Evolutionary conservation across 2,329 filamentous ascomycete genomes (phyloP), one percentile per base, ranked within the genome.

Genomic region (Ascochyta viciae-villosae): DNA sequence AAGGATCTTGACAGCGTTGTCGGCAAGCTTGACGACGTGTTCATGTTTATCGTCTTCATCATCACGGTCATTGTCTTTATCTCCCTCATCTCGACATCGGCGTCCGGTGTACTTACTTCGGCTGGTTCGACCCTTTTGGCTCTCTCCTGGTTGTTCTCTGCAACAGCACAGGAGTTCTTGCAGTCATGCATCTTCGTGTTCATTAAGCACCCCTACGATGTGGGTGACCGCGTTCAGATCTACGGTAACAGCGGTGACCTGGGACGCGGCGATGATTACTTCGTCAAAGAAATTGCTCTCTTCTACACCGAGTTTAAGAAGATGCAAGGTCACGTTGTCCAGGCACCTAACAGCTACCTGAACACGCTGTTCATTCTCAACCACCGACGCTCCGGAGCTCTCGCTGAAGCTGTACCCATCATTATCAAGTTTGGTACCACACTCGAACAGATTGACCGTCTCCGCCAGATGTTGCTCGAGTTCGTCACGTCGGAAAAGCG

Each of bases 281-380:
- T 96, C 63, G 93, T 98, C 50, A 96, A 96, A 50, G 91, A 96
- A 71, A 96, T 98, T 51, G 90, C 92, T 1, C 83, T 98, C 1
- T 83, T 97, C 15, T 98, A 95, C 74, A 98, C 94, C 13, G 94
- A 97, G 71, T 97, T 97, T 81, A 97, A 97, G 83, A 97, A 97
- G 81, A 94, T 97, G 90, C 89, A 97, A 76, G 94, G 94, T 2
- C 93, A 97, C 67, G 89, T 97, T 23, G 94, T 98, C 0, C 94
- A 97, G 76, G 94, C 94, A 0, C 94, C 94, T 10, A 98, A 98
- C 83, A 96, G 90, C 54, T 87, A 96, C 34, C 84, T 98, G 51
- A 98, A 97, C 77, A 92, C 87, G 0, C 83, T 98, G 0, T 97
- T 97, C 77, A 96, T 98, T 60, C 87, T 97, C 40, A 98, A 98